These are phyloP conservation scores for Henckelia pumila DNA, from an alignment of 257 asterid species.

Conservation along the genomic window DNA sequence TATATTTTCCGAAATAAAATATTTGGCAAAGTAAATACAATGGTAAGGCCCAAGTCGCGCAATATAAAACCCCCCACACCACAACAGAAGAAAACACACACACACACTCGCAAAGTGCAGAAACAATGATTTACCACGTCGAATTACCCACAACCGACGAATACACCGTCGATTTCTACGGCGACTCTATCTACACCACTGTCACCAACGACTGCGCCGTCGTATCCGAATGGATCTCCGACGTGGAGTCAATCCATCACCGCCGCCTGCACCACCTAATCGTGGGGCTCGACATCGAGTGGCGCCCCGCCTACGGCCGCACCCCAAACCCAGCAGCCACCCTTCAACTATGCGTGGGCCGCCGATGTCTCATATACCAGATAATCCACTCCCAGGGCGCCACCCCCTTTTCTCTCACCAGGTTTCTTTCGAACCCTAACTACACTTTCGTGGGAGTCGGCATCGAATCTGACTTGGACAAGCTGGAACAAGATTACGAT, in stretches of 20 bases:
- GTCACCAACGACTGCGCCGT: constrained; percentile 5
- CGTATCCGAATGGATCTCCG: constrained; percentile 23
- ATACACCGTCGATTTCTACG: not conserved
- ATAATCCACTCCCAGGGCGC: constrained; percentile 31
- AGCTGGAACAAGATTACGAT: constrained; percentile 38
- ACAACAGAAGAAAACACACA: not conserved
- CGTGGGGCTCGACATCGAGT: constrained; percentile 55
- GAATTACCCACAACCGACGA: not conserved
- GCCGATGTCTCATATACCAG: constrained; percentile 46
- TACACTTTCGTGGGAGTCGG: constrained; percentile 53
- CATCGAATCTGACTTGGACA: constrained; percentile 38
- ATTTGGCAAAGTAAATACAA: too few species aligned
- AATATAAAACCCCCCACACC: too few species aligned
- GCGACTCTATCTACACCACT: not conserved
- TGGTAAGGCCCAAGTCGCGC: too few species aligned
- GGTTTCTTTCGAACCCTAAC: constrained; percentile 38
- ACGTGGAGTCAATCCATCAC: constrained; percentile 22
- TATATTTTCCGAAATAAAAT: too few species aligned
- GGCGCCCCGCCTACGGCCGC: constrained; percentile 45
- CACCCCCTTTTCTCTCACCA: constrained; percentile 31
- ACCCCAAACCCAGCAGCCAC: constrained; percentile 43
- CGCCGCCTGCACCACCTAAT: constrained; percentile 24
- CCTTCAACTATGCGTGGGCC: constrained; percentile 51
- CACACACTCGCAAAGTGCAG: not conserved
- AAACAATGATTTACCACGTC: not conserved